phyloP scores from a whole-genome alignment of 495 filamentous ascomycete genomes.

The Podospora didyma region DNA sequence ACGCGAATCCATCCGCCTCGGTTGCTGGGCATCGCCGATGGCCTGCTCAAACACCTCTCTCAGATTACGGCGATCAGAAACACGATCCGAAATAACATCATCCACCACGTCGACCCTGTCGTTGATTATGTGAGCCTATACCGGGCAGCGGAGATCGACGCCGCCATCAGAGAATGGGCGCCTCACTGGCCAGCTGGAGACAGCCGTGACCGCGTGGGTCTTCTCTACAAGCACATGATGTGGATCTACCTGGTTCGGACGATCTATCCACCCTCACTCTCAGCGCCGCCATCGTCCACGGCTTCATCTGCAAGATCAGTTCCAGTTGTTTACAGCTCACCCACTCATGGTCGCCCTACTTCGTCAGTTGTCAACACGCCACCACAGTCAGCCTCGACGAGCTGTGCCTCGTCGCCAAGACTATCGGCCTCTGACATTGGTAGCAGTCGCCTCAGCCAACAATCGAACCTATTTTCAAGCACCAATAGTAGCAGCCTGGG shows the following conservation, averaged over 20 bases:
- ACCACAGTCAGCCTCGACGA: constrained; percentile 36
- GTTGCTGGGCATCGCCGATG: constrained; percentile 82
- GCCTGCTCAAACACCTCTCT: constrained; percentile 75
- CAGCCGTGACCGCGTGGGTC: constrained; percentile 67
- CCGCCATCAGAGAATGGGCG: constrained; percentile 69
- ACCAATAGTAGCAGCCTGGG: constrained; percentile 3
- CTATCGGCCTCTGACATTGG: not conserved
- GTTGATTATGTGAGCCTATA: constrained; percentile 73
- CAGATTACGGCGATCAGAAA: constrained; percentile 78
- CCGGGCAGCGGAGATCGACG: constrained; percentile 74
- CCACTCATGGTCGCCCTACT: constrained; percentile 9
- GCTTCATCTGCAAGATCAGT: constrained; percentile 24
- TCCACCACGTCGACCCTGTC: constrained; percentile 58
- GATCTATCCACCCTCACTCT: constrained; percentile 57
- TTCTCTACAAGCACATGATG: constrained; percentile 84
- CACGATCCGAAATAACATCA: constrained; percentile 64
- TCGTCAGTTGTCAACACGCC: constrained; percentile 32
- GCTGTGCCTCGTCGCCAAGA: constrained; percentile 37
- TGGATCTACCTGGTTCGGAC: constrained; percentile 90
- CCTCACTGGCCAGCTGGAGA: constrained; percentile 67
- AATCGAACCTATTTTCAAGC: not conserved
- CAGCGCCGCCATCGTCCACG: constrained; percentile 24
- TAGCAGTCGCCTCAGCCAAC: constrained; percentile 10
- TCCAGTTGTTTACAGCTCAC: constrained; percentile 10
- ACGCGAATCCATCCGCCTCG: constrained; percentile 74